Evolutionary conservation across 306 rosid genomes (phyloP).

Genomic region (Arachis stenosperma): DNA sequence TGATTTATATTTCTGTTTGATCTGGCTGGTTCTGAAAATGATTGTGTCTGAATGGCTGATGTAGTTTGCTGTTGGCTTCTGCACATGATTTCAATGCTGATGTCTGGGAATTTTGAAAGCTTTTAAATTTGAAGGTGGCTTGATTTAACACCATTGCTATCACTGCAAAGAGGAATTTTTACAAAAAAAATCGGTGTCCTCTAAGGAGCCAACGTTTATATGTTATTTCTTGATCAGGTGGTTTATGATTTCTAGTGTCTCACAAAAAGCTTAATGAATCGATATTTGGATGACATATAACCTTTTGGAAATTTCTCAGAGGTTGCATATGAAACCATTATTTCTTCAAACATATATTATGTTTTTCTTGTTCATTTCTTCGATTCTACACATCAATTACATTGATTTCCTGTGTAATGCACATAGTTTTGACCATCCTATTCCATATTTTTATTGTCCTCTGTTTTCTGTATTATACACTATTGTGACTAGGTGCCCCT

Average conservation of each 20-base stretch:
- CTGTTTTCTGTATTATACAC: slow-evolving; percentile 20
- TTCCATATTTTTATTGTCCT: slow-evolving; percentile 4
- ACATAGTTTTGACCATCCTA: slow-evolving; percentile 2
- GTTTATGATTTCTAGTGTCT: slow-evolving; percentile 18
- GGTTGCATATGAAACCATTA: slow-evolving; percentile 18
- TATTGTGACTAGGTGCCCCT: background rate
- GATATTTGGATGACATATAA: slow-evolving; percentile 15
- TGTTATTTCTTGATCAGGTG: slow-evolving; percentile 23
- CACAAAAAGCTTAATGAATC: slow-evolving; percentile 11
- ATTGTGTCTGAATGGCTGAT: slow-evolving; percentile 22
- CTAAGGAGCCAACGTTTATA: background rate
- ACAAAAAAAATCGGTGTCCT: slow-evolving; percentile 5
- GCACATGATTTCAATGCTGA: slow-evolving; percentile 23
- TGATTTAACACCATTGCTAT: slow-evolving; percentile 16
- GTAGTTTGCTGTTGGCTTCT: slow-evolving; percentile 23
- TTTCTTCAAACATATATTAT: slow-evolving; percentile 5
- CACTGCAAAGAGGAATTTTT: slow-evolving; percentile 12
- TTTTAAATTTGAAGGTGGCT: slow-evolving; percentile 16
- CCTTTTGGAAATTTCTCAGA: background rate
- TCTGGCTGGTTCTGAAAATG: slow-evolving; percentile 24
- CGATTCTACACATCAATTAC: slow-evolving; percentile 10
- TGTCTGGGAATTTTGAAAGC: slow-evolving; percentile 21
- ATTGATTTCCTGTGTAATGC: slow-evolving; percentile 17
- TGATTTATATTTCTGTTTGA: slow-evolving; percentile 25
- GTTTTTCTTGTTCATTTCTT: background rate